Conservation (phyloP, 2,329 filamentous ascomycete genomes). For the Colletotrichum caudatum region DNA sequence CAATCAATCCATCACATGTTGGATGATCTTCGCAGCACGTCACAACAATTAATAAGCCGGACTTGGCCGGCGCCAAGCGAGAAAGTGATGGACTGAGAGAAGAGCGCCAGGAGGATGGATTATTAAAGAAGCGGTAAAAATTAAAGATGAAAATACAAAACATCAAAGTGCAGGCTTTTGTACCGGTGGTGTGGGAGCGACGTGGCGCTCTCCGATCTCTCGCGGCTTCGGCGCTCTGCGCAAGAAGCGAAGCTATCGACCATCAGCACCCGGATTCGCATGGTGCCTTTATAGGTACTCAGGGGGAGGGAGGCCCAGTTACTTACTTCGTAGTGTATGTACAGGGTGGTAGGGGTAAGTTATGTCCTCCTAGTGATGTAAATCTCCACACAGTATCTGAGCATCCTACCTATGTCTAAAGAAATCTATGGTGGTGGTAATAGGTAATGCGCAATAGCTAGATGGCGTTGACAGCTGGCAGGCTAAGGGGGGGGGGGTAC, state of each 20-base stretch:
- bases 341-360: no score
- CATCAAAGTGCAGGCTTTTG: background rate
- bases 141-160: no score
- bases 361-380: no score
- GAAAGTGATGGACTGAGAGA: background rate
- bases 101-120: background rate
- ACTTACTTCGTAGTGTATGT: no score
- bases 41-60: background rate
- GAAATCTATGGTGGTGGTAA: no score
- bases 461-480: no score
- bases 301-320: no score
- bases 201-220: background rate
- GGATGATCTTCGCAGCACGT: background rate
- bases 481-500: no score
- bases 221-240: conserved; percentile 20
- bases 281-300: background rate
- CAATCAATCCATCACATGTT: background rate
- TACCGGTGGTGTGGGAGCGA: background rate
- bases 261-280: background rate
- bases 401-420: no score
- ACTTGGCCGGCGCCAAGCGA: conserved; percentile 1
- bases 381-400: no score
- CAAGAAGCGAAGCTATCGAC: conserved; percentile 10
- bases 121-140: background rate
- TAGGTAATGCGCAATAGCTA: no score